Percentiles rank a stretch among this genome's conserved stretches.
phyloP scores from a whole-genome alignment of 2,329 filamentous ascomycete genomes.

The Arthroderma sp. region DNA sequence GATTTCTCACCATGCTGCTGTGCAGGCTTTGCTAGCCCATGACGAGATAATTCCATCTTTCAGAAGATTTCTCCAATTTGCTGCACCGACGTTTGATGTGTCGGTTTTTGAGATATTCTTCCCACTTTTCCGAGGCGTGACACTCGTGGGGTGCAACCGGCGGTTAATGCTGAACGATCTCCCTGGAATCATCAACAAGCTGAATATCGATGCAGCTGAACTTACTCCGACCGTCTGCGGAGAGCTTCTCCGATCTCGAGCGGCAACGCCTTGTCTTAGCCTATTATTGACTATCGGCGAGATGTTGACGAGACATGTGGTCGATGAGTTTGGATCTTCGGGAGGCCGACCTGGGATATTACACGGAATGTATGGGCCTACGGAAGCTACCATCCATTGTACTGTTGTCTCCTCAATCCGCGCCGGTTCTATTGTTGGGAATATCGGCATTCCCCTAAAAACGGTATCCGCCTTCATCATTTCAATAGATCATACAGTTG shows the following conservation, averaged over 20 bases:
- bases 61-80: constrained; percentile 75
- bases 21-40: constrained; percentile 73
- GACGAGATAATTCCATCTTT: constrained; percentile 65
- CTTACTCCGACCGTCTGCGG: constrained; percentile 78
- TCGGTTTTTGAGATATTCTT: constrained; percentile 95
- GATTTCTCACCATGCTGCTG: constrained; percentile 66
- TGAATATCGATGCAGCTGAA: constrained; percentile 72
- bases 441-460: constrained; percentile 66
- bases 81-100: constrained; percentile 85
- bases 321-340: constrained; percentile 64
- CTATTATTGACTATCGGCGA: constrained; percentile 80
- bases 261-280: constrained; percentile 54
- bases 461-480: constrained; percentile 70
- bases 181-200: constrained; percentile 49
- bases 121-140: constrained; percentile 59
- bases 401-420: constrained; percentile 57
- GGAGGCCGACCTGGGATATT: constrained; percentile 49
- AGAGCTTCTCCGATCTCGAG: constrained; percentile 58
- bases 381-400: constrained; percentile 84
- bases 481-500: constrained; percentile 29
- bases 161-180: constrained; percentile 63
- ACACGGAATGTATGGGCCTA: constrained; percentile 91
- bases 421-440: constrained; percentile 46
- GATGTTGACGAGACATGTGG: constrained; percentile 69
- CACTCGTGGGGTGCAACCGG: constrained; percentile 60